A percentile compares a stretch with the other conserved stretches of the same genome.
Evolutionary conservation across 2,329 filamentous ascomycete genomes (phyloP).

Genomic region (Verticillium dahliae): DNA sequence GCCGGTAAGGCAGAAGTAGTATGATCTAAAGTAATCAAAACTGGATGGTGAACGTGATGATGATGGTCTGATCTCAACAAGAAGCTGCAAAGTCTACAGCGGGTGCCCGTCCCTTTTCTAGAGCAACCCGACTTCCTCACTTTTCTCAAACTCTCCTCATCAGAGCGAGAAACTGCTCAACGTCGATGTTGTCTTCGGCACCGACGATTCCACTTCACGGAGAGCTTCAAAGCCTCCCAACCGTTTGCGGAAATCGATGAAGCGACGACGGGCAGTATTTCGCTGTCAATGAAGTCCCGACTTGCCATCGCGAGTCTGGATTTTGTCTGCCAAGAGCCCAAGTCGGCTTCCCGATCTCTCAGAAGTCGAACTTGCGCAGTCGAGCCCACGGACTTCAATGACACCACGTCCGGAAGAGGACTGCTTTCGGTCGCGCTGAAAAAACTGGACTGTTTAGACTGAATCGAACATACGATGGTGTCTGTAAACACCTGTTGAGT

Average conservation of each 20-base stretch:
- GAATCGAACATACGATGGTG: neutral
- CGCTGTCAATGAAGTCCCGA: neutral
- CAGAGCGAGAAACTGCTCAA: neutral
- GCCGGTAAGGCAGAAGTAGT: neutral
- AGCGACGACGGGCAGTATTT: neutral
- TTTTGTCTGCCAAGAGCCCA: neutral
- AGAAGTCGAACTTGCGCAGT: neutral
- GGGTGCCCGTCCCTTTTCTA: neutral
- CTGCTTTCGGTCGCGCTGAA: neutral
- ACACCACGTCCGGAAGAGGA: neutral
- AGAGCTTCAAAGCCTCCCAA: neutral
- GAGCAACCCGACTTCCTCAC: neutral
- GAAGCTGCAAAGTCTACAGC: neutral
- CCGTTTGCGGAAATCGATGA: neutral
- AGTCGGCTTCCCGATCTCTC: neutral
- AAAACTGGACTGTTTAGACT: neutral
- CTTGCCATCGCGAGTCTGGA: neutral
- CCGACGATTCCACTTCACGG: neutral
- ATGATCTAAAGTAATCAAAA: neutral
- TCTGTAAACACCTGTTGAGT: neutral
- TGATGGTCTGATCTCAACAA: neutral
- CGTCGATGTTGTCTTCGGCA: neutral
- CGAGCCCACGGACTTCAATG: neutral
- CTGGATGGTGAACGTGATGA: neutral
- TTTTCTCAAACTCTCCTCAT: neutral